Evolutionary conservation across 768 basidiomycete species (phyloP), one percentile per base, ranked within the genome.

Genomic region (Hebeloma cylindrosporum): DNA sequence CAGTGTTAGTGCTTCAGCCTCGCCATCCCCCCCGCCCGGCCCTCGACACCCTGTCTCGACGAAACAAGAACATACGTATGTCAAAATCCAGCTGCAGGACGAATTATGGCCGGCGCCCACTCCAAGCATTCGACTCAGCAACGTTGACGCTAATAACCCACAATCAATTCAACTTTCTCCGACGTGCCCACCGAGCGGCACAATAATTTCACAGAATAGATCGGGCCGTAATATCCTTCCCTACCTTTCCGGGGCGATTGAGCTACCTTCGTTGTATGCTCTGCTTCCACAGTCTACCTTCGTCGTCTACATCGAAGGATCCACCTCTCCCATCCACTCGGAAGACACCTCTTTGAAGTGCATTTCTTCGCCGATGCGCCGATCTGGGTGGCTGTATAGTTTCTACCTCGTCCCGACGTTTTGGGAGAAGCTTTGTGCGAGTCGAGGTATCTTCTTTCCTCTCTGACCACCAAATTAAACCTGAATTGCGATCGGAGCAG

Each of bases 401-500:
- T 68, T 73, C 3, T 54, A 68, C n/a, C 68, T 82, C 33, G 71
- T 73, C 11, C 78, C 79, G 20, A 60, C 56, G 34, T 78, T 74
- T 48, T 82, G 80, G 80, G 61, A 66, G 14, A 63, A 64, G 7
- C 48, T 82, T 35, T 75, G 75, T 52, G 60, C 64, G 45, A 62
- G 66, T 10, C 47, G 67, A 52, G 71, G 80, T 79, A 45, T 38
- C 69, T 46, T 2, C 26, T 36, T 14, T 49, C 20, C 31, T 32
- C 22, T 30, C 38, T 21, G 14, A 23, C 11, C 32, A 22, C 32
- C 23, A 9, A 27, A 9, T 35, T 40, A 6, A 5, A 8, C 27
- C 13, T 37, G 3, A 25, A 17, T 31, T 32, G n/a, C 16, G 33
- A 17, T 28, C n/a, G 21, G 33, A 7, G 7, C 42, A 82, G 80